A percentile compares a stretch with the other conserved stretches of the same genome.
phyloP scores from a whole-genome alignment of 257 asterid genomes.

The Solanum appendiculatum region DNA sequence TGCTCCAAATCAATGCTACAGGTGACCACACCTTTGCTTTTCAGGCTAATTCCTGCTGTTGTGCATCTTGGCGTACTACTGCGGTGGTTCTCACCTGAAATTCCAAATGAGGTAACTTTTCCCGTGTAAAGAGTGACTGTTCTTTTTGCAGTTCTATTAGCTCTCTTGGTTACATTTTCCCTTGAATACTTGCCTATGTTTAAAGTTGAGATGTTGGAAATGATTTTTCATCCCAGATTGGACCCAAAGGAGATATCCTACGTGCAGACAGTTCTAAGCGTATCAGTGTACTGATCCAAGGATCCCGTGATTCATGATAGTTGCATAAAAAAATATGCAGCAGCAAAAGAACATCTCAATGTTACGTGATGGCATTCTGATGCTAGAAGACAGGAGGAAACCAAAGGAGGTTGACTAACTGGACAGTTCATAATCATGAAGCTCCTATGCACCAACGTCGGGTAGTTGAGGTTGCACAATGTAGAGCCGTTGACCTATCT shows the following conservation, averaged over 20 bases:
- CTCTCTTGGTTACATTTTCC: constrained; percentile 5
- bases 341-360: constrained; percentile 20
- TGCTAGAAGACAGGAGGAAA: constrained; percentile 49
- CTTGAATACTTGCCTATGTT: constrained; percentile 10
- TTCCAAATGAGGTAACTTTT: constrained; percentile 41
- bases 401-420: constrained; percentile 44
- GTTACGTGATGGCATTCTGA: constrained; percentile 39
- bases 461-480: not conserved
- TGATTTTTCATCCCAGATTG: constrained; percentile 55
- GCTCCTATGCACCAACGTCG: not conserved
- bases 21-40: constrained; percentile 78
- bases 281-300: constrained; percentile 52
- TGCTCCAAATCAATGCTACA: constrained; percentile 20
- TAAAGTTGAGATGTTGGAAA: constrained; percentile 29
- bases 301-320: constrained; percentile 51
- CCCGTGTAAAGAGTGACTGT: not conserved
- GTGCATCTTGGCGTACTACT: constrained; percentile 66
- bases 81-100: constrained; percentile 71
- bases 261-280: constrained; percentile 67
- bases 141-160: not conserved
- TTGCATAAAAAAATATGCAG: constrained; percentile 18
- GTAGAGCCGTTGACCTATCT: not conserved
- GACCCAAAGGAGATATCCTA: constrained; percentile 55
- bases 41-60: constrained; percentile 78
- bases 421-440: not conserved